Base-by-base conservation (phyloP, 2,329 filamentous ascomycete species). In the Alternaria arborescens region DNA sequence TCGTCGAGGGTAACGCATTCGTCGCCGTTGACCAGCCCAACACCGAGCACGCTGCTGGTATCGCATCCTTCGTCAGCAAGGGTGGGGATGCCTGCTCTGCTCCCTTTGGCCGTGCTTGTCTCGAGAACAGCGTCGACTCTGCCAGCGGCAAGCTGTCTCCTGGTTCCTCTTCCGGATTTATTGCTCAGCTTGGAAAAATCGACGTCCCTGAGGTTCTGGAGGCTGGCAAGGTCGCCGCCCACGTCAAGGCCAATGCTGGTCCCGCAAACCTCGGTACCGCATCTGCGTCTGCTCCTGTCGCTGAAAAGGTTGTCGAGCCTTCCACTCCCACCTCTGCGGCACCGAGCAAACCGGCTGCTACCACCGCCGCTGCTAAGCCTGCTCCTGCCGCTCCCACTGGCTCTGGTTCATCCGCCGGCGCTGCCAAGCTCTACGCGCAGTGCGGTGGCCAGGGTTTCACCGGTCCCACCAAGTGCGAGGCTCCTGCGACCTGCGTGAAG, bases 1-100 rank as follows among this genome's bases (percentile, higher is more conserved):
- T 71, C 12, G 26, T 83, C 26, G 82, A 84, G 66, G 82, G 82
- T 32, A 83, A 84, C 71, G 77, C 78, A 56, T 83, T 84, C 67
- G 71, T 78, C 42, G 68, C 77, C 11, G 79, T 83, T 51, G 73
- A 75, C 8, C 79, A 77, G 11, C 80, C 81, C 16, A 64, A 79
- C 20, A 81, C 79, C 0, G 58, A 70, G 28, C 62, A 64, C 18
- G 64, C 70, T 0, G 77, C 75, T 40, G 69, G 65, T 8, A 64
- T 71, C 32, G 59, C 62, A 11, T 76, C 73, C 18, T 66, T 70
- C 18, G 61, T 73, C 36, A 75, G 74, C 52, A 73, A 75, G 36
- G 75, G 67, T 24, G 65, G 68, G 1, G 62, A 61, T 14, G 66
- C 65, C 3, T 70, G 68, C 58, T 66, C 61, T 1, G 59, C 65